These are phyloP conservation scores for Clarireedia paspali DNA, from an alignment of 2,329 filamentous ascomycete species.

Conservation along the genomic window DNA sequence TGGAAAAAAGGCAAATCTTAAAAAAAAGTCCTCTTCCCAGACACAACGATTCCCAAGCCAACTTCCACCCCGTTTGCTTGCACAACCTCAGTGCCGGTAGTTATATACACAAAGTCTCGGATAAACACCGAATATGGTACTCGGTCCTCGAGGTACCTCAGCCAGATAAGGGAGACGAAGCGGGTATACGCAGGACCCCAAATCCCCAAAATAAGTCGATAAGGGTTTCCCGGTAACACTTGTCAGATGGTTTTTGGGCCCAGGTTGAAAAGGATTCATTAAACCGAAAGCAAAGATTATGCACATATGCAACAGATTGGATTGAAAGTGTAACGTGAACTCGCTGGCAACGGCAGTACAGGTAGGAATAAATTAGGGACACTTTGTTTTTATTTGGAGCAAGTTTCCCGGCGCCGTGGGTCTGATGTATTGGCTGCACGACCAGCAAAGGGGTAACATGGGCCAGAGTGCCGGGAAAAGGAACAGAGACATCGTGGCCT, in stretches of 20 bases:
- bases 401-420: background rate
- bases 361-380: too few species aligned
- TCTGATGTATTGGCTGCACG: background rate
- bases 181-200: conserved; percentile 2
- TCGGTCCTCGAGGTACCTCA: background rate
- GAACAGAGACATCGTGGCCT: background rate
- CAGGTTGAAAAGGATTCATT: background rate
- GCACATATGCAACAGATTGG: background rate
- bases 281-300: background rate
- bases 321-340: too few species aligned
- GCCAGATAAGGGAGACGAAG: background rate
- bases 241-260: background rate
- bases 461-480: background rate
- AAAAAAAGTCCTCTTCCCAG: background rate
- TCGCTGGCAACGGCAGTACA: too few species aligned
- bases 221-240: background rate
- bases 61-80: background rate
- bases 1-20: background rate
- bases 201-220: background rate
- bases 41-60: background rate
- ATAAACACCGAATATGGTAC: conserved; percentile 2
- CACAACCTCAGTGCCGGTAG: background rate
- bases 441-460: background rate
- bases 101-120: conserved; percentile 7
- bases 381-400: background rate